Percentiles rank a stretch among this genome's conserved stretches.
phyloP scores from a whole-genome alignment of 2,329 filamentous ascomycete genomes.

The Periglandula ipomoeae region DNA sequence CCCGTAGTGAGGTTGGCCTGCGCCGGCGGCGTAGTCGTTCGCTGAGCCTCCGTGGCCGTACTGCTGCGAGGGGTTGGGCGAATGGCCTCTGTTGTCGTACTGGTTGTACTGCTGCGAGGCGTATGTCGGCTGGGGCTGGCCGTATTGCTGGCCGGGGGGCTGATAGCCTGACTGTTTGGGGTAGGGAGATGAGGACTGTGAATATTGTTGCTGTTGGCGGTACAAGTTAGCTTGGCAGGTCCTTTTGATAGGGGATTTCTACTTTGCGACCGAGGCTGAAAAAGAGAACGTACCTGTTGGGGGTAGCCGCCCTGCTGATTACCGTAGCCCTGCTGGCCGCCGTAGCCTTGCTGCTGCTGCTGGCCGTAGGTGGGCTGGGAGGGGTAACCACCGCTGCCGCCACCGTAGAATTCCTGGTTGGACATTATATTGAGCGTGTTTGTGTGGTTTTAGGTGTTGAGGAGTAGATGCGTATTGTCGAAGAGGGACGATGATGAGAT shows the following conservation, averaged over 20 bases:
- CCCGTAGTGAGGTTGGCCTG: conserved; percentile 13
- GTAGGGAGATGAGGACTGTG: not conserved
- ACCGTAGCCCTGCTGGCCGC: conserved; percentile 7
- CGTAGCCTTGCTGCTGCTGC: conserved; percentile 20
- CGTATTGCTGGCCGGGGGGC: not conserved
- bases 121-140: not conserved
- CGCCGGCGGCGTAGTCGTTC: conserved; percentile 12
- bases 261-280: too few species aligned
- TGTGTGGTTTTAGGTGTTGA: not conserved
- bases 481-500: too few species aligned
- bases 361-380: conserved; percentile 15
- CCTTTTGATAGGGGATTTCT: too few species aligned
- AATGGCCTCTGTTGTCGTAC: conserved; percentile 11
- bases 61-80: conserved; percentile 8
- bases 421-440: conserved; percentile 21
- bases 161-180: conserved; percentile 7
- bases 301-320: conserved; percentile 9
- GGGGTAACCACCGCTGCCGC: conserved; percentile 15
- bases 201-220: not conserved
- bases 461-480: not conserved
- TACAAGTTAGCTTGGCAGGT: too few species aligned
- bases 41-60: conserved; percentile 14
- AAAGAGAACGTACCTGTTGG: not conserved
- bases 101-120: conserved; percentile 7
- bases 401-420: conserved; percentile 28